phyloP scores from a whole-genome alignment of 129 eudicot genomes.

The Lonicera japonica region DNA sequence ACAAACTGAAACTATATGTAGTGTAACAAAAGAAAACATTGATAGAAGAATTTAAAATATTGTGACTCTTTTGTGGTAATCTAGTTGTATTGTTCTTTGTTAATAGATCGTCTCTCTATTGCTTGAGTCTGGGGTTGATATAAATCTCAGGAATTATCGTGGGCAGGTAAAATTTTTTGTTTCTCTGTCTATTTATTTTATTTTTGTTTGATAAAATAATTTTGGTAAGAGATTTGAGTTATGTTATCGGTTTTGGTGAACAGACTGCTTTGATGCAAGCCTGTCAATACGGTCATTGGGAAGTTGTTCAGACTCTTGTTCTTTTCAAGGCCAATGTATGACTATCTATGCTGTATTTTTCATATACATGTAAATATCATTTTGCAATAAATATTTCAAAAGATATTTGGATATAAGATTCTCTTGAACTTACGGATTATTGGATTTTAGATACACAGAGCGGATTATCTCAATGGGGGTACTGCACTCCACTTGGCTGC shows the following conservation, averaged over 20 bases:
- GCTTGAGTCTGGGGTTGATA: constrained; percentile 91
- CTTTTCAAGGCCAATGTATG: constrained; percentile 90
- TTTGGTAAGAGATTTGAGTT: neutral
- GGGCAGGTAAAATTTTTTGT: constrained; percentile 61
- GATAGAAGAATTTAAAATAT: neutral
- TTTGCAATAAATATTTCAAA: constrained; percentile 3
- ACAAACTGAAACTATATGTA: neutral
- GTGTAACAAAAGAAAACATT: neutral
- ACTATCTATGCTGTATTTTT: constrained; percentile 13
- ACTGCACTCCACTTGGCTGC: constrained; percentile 97
- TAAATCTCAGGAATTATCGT: constrained; percentile 83
- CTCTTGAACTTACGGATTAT: constrained; percentile 8
- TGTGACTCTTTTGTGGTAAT: neutral
- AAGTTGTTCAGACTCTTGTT: constrained; percentile 83
- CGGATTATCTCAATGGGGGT: constrained; percentile 84
- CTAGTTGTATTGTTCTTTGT: constrained; percentile 11
- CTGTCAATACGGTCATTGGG: constrained; percentile 99
- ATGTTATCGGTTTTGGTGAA: constrained; percentile 12
- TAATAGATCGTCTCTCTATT: constrained; percentile 72
- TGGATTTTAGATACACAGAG: constrained; percentile 66
- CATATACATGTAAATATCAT: neutral
- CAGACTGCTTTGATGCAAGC: constrained; percentile 99
- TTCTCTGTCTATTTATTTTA: neutral
- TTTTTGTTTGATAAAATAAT: neutral
- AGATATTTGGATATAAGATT: neutral